These are phyloP conservation scores for Alternaria brassicae DNA, from an alignment of 2,329 filamentous ascomycete species.

Conservation along the genomic window DNA sequence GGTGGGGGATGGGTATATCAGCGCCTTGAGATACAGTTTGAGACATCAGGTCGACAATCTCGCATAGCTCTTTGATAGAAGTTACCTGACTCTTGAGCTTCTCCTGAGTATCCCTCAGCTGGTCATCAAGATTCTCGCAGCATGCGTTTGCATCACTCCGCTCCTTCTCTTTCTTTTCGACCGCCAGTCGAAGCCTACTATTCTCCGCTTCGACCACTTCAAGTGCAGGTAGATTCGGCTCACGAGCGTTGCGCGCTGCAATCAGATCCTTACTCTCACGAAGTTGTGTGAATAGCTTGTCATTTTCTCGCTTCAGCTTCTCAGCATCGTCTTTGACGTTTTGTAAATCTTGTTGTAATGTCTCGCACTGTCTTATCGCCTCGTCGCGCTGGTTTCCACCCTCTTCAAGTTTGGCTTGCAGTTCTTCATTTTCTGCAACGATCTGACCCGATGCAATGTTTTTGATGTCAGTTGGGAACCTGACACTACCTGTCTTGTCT, in stretches of 20 bases:
- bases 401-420: neutral
- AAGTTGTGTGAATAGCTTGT: neutral
- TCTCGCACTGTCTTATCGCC: neutral
- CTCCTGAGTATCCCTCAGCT: neutral
- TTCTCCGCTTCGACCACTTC: neutral
- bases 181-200: neutral
- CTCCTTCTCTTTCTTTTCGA: neutral
- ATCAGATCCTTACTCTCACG: neutral
- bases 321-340: neutral
- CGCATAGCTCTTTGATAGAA: neutral
- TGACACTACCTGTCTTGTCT: neutral
- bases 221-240: neutral
- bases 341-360: constrained; percentile 2
- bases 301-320: neutral
- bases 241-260: neutral
- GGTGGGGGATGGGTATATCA: neutral
- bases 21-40: neutral
- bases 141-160: neutral
- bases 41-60: neutral
- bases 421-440: neutral
- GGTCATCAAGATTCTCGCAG: neutral
- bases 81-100: neutral
- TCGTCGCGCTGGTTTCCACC: neutral
- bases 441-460: neutral
- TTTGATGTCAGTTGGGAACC: neutral